These are phyloP conservation scores for Melanomma pulvis-pyrius DNA, from an alignment of 495 filamentous ascomycete species.

Conservation along the genomic window DNA sequence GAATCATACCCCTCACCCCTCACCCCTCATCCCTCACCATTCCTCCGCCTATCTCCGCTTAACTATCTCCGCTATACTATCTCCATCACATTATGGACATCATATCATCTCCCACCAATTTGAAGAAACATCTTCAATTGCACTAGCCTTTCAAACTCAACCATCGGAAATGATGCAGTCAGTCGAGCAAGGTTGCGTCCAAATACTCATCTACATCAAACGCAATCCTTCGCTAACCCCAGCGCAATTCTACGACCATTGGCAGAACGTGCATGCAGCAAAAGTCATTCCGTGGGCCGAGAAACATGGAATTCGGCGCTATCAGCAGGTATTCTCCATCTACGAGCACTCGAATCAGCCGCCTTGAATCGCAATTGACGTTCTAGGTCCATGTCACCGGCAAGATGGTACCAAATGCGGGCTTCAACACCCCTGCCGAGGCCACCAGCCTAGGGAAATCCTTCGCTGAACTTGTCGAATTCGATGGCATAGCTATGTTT, in stretches of 20 bases:
- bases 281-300: conserved; percentile 22
- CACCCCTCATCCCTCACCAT: too few species aligned
- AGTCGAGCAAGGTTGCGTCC: conserved; percentile 1
- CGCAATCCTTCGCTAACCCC: conserved; percentile 9
- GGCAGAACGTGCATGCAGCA: conserved; percentile 16
- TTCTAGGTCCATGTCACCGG: conserved; percentile 11
- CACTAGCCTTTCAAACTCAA: too few species aligned
- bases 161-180: neutral
- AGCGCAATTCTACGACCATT: conserved; percentile 24
- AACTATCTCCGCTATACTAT: too few species aligned
- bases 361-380: neutral
- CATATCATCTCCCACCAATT: too few species aligned
- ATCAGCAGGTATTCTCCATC: conserved; percentile 14
- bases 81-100: too few species aligned
- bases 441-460: neutral
- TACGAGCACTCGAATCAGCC: neutral
- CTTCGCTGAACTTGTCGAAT: neutral
- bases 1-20: neutral
- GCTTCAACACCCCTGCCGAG: conserved; percentile 4
- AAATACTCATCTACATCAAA: conserved; percentile 14
- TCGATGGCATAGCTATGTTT: conserved; percentile 26
- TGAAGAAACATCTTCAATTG: neutral
- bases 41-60: too few species aligned
- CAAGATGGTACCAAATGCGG: neutral
- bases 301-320: conserved; percentile 16